Evolutionary conservation across 2,329 filamentous ascomycete genomes (phyloP), one percentile per base, ranked within the genome.

Genomic region (Elsinoe fawcettii): DNA sequence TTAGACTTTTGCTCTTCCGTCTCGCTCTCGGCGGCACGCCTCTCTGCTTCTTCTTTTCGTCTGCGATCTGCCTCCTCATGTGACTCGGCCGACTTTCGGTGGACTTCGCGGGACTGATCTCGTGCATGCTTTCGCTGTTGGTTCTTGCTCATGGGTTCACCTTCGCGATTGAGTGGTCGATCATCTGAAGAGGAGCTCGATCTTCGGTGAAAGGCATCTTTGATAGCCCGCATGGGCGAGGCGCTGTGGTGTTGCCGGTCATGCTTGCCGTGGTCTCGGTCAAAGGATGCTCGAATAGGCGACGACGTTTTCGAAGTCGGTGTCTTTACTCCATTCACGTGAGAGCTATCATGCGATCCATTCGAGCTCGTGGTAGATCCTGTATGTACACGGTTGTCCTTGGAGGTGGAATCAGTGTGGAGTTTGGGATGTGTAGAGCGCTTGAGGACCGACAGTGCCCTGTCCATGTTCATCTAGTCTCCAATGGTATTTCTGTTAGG

Each of bases 1-100:
- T 77, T 79, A 22, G 76, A 73, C 64, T 74, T 77, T 71, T 82
- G 80, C 58, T 83, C 81, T 2, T 77, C 70, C 0, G 81, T 81
- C 67, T 85, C 77, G 56, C 80, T 77, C 22, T 73, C 72, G 9
- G 69, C 68, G 0, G 81, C 80, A 57, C 71, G 73, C 59, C 70
- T 69, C 59, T 75, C 72, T 69, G 76, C 73, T 43, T 77, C 74
- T 49, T 69, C 74, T 69, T 70, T 77, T 67, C 71, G 75, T 66
- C 66, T 76, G 60, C 71, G 68, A 43, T 76, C 71, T 41, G 76
- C 75, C 30, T 69, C 69, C 57, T 73, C 69, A 47, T 72, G 72
- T 65, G 77, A 72, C 57, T 71, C 64, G 43, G 71, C 72, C 55
- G 73, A 72, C 63, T 73, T 72, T 59, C 67, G 68, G 55, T 74